Base-by-base conservation (phyloP, 495 filamentous ascomycete genomes). In the Talaromyces trachyspermus region DNA sequence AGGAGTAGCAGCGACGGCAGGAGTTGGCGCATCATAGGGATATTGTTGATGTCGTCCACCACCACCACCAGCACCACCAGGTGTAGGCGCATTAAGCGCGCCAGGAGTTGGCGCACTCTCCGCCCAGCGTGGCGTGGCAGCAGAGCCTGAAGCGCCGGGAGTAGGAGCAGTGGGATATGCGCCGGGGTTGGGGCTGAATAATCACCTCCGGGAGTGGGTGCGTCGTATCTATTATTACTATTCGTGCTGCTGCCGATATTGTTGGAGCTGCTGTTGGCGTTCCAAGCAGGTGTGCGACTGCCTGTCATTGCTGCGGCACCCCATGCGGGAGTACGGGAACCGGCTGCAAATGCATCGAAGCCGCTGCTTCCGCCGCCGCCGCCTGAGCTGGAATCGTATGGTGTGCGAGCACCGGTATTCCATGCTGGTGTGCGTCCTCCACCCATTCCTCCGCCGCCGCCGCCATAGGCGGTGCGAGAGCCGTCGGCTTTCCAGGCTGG, bases 1-100 rank as follows among this genome's bases (percentile, higher is more conserved):
- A 2, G 89, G 88, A 0, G 87, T 91, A 59, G 86, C 84, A 17
- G 85, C 79, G 39, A 85, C 87, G 0, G 81, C 89, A 0, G 89
- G 89, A 3, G 89, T 95, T 7, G 76, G 66, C 1, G 79, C 80
- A 14, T 79, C 77, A 24, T 79, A 80, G 11, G 68, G 65, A 14
- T 25, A 17, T 32, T 55, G 53, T 47, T 60, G 68, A 20, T 61
- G 58, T 6, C 58, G 59, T 5, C 63, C 65, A 37, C 66, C 67
- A 18, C 55, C 53, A 47, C 55, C 37, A 37, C 62, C 53, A 59
- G 54, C 58, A 1, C 54, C 53, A 47, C 50, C 65, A 12, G 76
- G 76, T 8, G 81, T 83, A 0, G 80, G 78, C 4, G 77, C 81
- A 43, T 78, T 79, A 55, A 80, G 76, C 7, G 77, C 80, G 35